Percentiles rank a stretch among this genome's conserved stretches.
phyloP scores from a whole-genome alignment of 441 rosid genomes.

The Eutrema salsugineum region DNA sequence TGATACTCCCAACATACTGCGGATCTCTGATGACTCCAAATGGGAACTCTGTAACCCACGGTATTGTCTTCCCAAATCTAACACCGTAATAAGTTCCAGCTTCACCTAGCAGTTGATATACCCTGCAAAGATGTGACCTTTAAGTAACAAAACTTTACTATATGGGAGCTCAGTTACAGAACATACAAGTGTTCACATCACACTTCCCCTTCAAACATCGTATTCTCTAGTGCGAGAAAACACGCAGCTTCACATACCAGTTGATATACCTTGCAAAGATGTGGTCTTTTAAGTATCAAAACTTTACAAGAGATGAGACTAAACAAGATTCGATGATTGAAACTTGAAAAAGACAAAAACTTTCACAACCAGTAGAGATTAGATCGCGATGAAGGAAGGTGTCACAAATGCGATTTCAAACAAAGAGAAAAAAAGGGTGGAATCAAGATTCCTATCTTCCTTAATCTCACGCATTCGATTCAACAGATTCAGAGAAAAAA shows the following conservation, averaged over 20 bases:
- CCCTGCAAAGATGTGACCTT: constrained; percentile 44
- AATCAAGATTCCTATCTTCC: neutral
- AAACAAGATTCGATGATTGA: neutral
- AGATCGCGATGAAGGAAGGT: neutral
- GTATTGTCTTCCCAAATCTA: constrained; percentile 74
- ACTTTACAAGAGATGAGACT: neutral
- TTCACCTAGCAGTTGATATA: constrained; percentile 85
- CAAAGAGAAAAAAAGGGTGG: neutral
- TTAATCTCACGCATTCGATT: neutral
- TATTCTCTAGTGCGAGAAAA: neutral
- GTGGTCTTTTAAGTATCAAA: neutral
- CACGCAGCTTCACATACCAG: constrained; percentile 67
- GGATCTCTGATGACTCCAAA: constrained; percentile 86
- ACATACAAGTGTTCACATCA: neutral
- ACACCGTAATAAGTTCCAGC: constrained; percentile 87
- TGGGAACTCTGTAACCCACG: constrained; percentile 88
- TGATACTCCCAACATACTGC: constrained; percentile 82
- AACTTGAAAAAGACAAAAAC: neutral
- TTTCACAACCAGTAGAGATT: neutral
- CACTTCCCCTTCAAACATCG: too few species aligned
- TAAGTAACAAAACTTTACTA: neutral
- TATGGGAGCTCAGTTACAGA: neutral
- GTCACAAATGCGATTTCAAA: neutral
- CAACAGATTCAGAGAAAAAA: neutral
- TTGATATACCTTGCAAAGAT: constrained; percentile 63